phyloP scores from a whole-genome alignment of 2,329 filamentous ascomycete species.

The Penicillium oxalicum region DNA sequence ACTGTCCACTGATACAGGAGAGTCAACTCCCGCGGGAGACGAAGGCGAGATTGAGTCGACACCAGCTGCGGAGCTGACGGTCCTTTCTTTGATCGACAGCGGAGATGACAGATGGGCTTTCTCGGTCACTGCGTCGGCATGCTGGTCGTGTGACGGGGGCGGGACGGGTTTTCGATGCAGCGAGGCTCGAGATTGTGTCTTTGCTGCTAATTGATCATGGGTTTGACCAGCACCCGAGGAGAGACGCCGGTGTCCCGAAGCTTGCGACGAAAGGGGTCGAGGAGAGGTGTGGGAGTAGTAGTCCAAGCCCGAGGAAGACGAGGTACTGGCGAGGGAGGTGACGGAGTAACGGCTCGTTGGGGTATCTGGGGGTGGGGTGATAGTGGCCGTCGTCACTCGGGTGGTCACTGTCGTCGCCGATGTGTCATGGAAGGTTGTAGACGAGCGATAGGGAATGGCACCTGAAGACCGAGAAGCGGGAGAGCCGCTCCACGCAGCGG shows the following conservation, averaged over 20 bases:
- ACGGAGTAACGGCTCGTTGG: slow-evolving; percentile 1
- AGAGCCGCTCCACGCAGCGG: slow-evolving; percentile 8
- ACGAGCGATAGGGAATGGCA: background rate
- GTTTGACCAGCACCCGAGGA: slow-evolving; percentile 26
- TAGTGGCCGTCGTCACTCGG: background rate
- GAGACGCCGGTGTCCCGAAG: slow-evolving; percentile 22
- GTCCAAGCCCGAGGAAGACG: slow-evolving; percentile 1
- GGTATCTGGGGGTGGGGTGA: slow-evolving; percentile 1
- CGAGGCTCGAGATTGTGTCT: background rate
- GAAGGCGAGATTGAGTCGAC: slow-evolving; percentile 19
- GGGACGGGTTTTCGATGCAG: slow-evolving; percentile 53
- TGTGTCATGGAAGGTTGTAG: background rate
- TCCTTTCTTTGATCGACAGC: slow-evolving; percentile 23
- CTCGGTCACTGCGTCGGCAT: slow-evolving; percentile 41
- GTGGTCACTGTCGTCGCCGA: background rate
- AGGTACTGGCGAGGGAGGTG: background rate
- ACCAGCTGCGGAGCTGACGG: slow-evolving; percentile 15
- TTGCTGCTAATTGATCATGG: background rate
- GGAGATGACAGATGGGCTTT: slow-evolving; percentile 20
- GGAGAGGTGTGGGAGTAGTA: slow-evolving; percentile 10
- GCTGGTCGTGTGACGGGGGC: slow-evolving; percentile 22
- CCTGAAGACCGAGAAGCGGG: slow-evolving; percentile 13
- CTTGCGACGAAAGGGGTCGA: slow-evolving; percentile 1
- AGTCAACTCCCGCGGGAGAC: slow-evolving; percentile 21
- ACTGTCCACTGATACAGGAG: slow-evolving; percentile 29